Evolutionary conservation across 371 early-diverging fungal genomes (phyloP), one percentile per base, ranked within the genome.

Genomic region (Mortierella sp.): DNA sequence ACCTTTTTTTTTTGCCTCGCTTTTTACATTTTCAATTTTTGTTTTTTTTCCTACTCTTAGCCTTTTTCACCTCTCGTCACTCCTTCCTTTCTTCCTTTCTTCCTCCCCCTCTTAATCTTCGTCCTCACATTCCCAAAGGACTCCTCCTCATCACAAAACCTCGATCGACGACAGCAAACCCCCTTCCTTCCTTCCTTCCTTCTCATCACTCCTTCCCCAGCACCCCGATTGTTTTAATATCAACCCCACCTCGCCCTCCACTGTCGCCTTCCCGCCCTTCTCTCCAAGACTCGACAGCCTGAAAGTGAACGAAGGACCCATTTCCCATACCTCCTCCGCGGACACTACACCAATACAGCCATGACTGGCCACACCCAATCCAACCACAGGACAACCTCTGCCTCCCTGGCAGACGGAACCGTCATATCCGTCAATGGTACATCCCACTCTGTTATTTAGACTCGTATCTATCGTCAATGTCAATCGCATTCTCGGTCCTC

Each of bases 391-490:
- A 64, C 69, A 40, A 75, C 76, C 8, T 79, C 75, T 6, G 71
- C 79, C n/a, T 63, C 79, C 24, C 40, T 79, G 24, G 52, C 55
- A n/a, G 84, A 83, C 50, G 84, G 84, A 31, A 76, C 79, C 14
- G 43, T 76, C 11, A 73, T 79, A 72, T 73, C 79, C 29, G 70
- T 83, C 41, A 83, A 83, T 66, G 84, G 84, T 79, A 79, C 50
- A 70, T 41, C 40, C 64, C 19, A 14, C 19, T 24, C 55, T 2
- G 61, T 34, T n/a, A n/a, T n/a, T n/a, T n/a, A n/a, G n/a, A n/a
- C 37, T 61, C 37, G 19, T 61, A 9, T 61, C 10, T 19, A 61
- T 61, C 37, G 22, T 37, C 37, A 34, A 22, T 34, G 61, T 37
- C 31, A 10, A 61, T 31, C 22, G 2, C 9, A 61, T 61, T 19